These are phyloP conservation scores for Ceratopteris richardii DNA, from an alignment of 75 land plant genomes.

Conservation along the genomic window DNA sequence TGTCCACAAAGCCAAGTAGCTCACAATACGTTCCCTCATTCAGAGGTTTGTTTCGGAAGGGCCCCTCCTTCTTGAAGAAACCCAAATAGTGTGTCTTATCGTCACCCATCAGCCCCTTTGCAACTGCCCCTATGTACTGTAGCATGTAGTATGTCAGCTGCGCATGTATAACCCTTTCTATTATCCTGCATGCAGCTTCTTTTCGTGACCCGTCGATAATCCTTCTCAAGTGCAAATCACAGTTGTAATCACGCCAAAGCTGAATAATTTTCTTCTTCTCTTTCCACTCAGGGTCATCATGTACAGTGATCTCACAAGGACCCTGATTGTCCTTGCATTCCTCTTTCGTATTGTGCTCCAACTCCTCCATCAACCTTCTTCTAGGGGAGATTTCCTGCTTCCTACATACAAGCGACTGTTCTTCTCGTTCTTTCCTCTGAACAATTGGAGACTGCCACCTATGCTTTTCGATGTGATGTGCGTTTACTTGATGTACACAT, in stretches of 20 bases:
- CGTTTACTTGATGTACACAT: too few relatives aligned
- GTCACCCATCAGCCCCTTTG: conserved; percentile 13
- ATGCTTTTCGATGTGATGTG: too few relatives aligned
- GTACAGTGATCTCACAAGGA: too few relatives aligned
- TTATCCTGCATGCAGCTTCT: conserved; percentile 8
- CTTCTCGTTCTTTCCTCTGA: too few relatives aligned
- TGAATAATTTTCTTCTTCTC: conserved; percentile 5
- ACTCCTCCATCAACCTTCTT: too few relatives aligned
- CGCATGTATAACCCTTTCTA: conserved; percentile 7
- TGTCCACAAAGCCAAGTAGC: conserved; percentile 8
- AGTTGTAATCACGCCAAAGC: conserved; percentile 12
- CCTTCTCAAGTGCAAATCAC: conserved; percentile 10
- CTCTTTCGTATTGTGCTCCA: too few relatives aligned
- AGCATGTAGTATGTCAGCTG: conserved; percentile 5
- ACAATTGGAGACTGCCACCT: too few relatives aligned
- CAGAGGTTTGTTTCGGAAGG: conserved; percentile 10
- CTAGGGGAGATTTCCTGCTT: too few relatives aligned
- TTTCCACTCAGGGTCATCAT: neutral
- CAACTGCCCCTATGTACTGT: conserved; percentile 8
- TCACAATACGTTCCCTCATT: conserved; percentile 15
- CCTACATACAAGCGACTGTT: too few relatives aligned
- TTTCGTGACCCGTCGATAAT: conserved; percentile 6
- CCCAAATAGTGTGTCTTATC: conserved; percentile 11
- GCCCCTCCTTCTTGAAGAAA: conserved; percentile 6
- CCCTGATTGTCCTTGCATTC: too few relatives aligned